These are phyloP conservation scores for peach (Prunus persica) DNA, from an alignment of 306 rosid species.

Conservation along the genomic window DNA sequence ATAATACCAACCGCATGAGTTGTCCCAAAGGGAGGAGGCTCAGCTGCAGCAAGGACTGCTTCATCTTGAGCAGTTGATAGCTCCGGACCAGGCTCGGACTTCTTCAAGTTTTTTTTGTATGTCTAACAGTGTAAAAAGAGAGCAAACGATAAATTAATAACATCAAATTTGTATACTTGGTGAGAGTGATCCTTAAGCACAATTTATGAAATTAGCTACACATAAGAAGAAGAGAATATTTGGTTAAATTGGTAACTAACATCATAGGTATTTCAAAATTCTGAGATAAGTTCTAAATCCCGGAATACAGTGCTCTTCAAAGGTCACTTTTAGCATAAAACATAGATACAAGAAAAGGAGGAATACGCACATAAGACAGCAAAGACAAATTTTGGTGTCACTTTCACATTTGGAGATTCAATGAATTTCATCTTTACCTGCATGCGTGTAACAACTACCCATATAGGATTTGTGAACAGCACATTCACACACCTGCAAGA, in stretches of 20 bases:
- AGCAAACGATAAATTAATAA: background rate
- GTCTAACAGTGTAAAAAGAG: constrained; percentile 48
- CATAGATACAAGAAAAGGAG: background rate
- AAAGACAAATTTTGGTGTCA: constrained; percentile 4
- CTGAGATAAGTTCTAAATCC: background rate
- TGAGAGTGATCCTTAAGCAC: background rate
- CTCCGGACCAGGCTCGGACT: constrained; percentile 29
- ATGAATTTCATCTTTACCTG: constrained; percentile 56
- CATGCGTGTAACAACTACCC: constrained; percentile 94
- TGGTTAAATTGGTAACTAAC: background rate
- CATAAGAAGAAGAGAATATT: background rate
- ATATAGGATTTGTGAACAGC: constrained; percentile 86
- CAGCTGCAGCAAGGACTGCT: constrained; percentile 43
- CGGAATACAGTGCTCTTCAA: background rate
- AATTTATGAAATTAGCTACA: background rate
- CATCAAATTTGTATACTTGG: background rate
- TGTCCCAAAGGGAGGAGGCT: constrained; percentile 70
- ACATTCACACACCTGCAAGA: constrained; percentile 88
- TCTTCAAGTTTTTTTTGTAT: constrained; percentile 49
- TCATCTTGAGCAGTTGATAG: constrained; percentile 34
- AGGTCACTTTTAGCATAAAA: background rate
- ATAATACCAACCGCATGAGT: constrained; percentile 57
- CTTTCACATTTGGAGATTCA: constrained; percentile 3
- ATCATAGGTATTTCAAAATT: background rate
- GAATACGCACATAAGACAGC: background rate